Base-by-base conservation (phyloP, 2,329 filamentous ascomycete genomes). In the Diplodia seriata region DNA sequence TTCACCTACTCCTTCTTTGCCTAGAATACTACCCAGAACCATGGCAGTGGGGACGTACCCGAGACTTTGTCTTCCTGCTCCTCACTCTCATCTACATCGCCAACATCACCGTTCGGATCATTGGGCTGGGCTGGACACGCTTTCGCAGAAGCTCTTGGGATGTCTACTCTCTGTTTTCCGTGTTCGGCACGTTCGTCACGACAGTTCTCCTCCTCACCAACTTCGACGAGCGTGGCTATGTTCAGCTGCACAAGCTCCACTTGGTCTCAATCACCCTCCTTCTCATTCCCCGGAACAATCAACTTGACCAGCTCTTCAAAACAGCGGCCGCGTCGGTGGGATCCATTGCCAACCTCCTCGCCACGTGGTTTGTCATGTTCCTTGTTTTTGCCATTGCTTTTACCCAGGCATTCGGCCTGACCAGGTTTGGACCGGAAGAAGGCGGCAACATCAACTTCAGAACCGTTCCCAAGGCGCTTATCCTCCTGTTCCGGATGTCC, bases 291-390 rank as follows among this genome's bases (percentile, higher is more conserved):
- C 88, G 96, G 63, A 99, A 99, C 77, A 96, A 99, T 74, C 94
- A 97, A 61, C 86, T 99, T 26, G 96, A 99, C 76, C 95, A 99
- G 77, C 87, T 99, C 0, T 99, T 99, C 87, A 99, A 99, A 80
- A 99, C 96, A 1, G 96, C 94, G 0, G 95, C 95, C 12, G 95
- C 94, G 65, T 97, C 92, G 88, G 81, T 99, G 73, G 90, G 92
- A 2, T 89, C 92, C 20, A 99, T 99, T 72, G 88, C 91, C 68
- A 99, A 97, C 75, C 84, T 99, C 53, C 83, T 99, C 49, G 94
- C 94, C 1, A 99, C 96, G 0, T 99, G 95, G 95, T 91, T 98
- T 70, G 93, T 99, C 2, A 87, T 99, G 69, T 99, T 98, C 81
- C 83, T 99, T 54, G 93, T 97, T 26, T 99, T 94, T 76, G 94